phyloP scores from a whole-genome alignment of 805 yeast genomes.

The Saturnispora hagleri region DNA sequence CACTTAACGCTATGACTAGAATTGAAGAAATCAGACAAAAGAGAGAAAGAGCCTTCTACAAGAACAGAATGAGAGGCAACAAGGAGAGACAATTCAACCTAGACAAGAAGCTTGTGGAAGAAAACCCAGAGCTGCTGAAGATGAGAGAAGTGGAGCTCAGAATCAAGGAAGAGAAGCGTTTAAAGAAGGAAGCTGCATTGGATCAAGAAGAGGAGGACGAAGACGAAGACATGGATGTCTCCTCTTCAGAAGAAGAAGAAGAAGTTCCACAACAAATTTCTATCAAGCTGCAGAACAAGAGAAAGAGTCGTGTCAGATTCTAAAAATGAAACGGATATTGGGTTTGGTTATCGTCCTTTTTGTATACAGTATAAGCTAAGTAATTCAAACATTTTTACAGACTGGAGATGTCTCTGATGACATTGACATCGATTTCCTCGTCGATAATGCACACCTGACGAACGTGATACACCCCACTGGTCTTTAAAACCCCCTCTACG shows the following conservation, averaged over 20 bases:
- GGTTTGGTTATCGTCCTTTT: neutral
- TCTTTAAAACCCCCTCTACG: constrained; percentile 1
- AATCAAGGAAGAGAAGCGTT: constrained; percentile 57
- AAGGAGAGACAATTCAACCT: constrained; percentile 75
- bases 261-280: constrained; percentile 43
- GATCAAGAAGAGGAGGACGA: constrained; percentile 39
- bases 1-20: constrained; percentile 91
- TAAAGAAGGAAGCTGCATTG: constrained; percentile 36
- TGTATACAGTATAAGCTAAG: neutral
- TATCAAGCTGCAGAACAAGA: constrained; percentile 50
- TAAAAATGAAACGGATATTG: constrained; percentile 19
- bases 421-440: neutral
- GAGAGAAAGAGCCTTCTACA: constrained; percentile 97
- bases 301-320: constrained; percentile 34
- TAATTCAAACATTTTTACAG: neutral
- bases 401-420: neutral
- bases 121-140: constrained; percentile 80
- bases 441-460: constrained; percentile 1
- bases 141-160: constrained; percentile 90
- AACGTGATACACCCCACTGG: neutral
- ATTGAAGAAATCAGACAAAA: constrained; percentile 92
- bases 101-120: constrained; percentile 82
- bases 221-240: constrained; percentile 38
- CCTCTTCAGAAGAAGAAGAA: constrained; percentile 27
- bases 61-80: constrained; percentile 98